Evolutionary conservation across 768 basidiomycete species (phyloP), one percentile per base, ranked within the genome.

Genomic region (Cubamyces sp.): DNA sequence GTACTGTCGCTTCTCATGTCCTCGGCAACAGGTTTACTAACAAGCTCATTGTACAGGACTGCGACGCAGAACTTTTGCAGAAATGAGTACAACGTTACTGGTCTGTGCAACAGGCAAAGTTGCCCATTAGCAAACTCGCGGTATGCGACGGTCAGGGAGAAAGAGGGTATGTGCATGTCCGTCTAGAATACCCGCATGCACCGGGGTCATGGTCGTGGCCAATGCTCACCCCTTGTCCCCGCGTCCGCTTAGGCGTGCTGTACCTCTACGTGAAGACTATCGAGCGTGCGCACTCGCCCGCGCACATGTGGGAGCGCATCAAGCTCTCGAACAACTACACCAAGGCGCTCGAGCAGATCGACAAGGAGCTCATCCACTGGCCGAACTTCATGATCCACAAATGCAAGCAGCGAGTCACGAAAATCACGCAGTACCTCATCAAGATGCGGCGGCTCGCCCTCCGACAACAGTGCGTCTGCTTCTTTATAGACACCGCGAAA

Each of bases 351-450:
- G 92, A 96, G 73, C 96, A 98, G 96, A 96, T 99, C 70, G 97
- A 98, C 80, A 83, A 82, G 55, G 94, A 98, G 71, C 84, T 98
- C 62, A 83, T 94, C n/a, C 94, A 98, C 74, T 98, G 97, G 97
- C 96, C 97, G 4, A 95, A 95, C 70, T 98, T 96, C 75, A 87
- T 87, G 34, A 91, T 95, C 56, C 97, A 98, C 80, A 98, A 98
- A 78, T 98, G 97, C 85, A 99, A 99, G 81, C 97, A 99, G 77
- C 87, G 97, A 47, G 83, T 98, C 30, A 99, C 97, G 12, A 99
- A 98, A 80, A 98, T 99, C 69, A 98, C 96, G 0, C 97, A 99
- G 74, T 98, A 98, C 72, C 85, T 99, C 66, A 98, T 98, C 75
- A 96, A 97, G 81, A 97, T 98, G 96, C 85, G 96, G 61, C 87